These are phyloP conservation scores for Emmonsia crescens DNA, from an alignment of 2,329 filamentous ascomycete genomes.

Conservation along the genomic window DNA sequence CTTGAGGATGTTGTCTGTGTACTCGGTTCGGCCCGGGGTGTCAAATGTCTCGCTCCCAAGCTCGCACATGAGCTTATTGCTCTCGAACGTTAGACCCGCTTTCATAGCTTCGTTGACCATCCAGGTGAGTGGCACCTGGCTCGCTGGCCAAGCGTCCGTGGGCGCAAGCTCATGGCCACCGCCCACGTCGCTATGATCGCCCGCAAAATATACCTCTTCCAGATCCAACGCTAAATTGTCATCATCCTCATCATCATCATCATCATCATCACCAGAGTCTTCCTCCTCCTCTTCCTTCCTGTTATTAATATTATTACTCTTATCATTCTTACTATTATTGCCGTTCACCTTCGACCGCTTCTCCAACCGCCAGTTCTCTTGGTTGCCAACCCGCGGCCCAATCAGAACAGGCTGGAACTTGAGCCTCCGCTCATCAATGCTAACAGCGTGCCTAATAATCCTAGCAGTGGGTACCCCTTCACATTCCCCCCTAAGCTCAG, in stretches of 20 bases:
- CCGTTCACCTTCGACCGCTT: background rate
- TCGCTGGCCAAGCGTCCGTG: conserved; percentile 23
- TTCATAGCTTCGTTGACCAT: conserved; percentile 39
- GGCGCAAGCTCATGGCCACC: conserved; percentile 38
- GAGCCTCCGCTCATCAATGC: conserved; percentile 42
- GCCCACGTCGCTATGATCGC: conserved; percentile 43
- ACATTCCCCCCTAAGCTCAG: conserved; percentile 39
- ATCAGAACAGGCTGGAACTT: conserved; percentile 46
- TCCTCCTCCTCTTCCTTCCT: background rate
- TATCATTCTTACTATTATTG: conserved; percentile 6
- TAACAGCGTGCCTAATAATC: conserved; percentile 42
- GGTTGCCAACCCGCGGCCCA: background rate
- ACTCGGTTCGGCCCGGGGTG: background rate
- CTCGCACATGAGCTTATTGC: background rate
- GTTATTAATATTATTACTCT: background rate
- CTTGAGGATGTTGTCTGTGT: background rate
- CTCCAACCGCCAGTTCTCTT: conserved; percentile 16
- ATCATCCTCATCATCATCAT: conserved; percentile 19
- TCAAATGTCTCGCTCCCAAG: background rate
- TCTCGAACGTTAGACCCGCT: conserved; percentile 53
- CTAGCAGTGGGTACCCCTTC: conserved; percentile 26
- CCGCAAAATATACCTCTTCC: conserved; percentile 45
- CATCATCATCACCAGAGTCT: conserved; percentile 14
- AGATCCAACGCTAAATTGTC: conserved; percentile 30
- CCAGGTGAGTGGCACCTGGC: conserved; percentile 42